Evolutionary conservation across 371 early-diverging fungal genomes (phyloP), one percentile per base, ranked within the genome.

Genomic region (Mucor mucedo): DNA sequence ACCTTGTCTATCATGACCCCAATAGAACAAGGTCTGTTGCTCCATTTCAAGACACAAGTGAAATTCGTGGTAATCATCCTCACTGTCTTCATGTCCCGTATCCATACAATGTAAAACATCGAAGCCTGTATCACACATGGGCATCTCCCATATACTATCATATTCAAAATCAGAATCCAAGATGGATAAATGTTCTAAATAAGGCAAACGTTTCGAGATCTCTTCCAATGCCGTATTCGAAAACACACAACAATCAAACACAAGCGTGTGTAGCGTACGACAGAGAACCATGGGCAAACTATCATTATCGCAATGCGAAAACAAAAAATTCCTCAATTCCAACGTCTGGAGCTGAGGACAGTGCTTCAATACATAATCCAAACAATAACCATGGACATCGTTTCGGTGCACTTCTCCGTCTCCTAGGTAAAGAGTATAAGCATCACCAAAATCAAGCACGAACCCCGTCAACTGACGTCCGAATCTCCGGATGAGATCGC

Each of bases 361-460:
- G 9, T 47, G 21, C 21, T 21, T 47, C 16, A 47, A 47, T 8
- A 47, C 21, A 47, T 21, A 47, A 47, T 47, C 47, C 27, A 47
- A 21, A 47, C 47, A 47, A 27, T 47, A 47, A 21, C 47, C 47
- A 47, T 47, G 47, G 8, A 47, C 47, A 21, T 47, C 47, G 21
- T 47, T 47, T 47, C 21, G n/a, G 5, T 47, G 16, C 9, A 47
- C 47, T 47, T 47, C 21, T 21, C 9, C 21, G 5, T 8, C 8
- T 21, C 21, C 47, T 47, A 21, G 47, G 21, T 47, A 47, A 21
- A 47, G 9, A 3, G 47, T 21, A 21, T 47, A 47, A n/a, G 47
- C 47, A 9, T 47, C 47, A 7, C 47, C 47, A 21, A 47, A 47
- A 27, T 47, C 47, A 5, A 47, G 21, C 2, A 21, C 8, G 21